Conservation (phyloP, 2,329 filamentous ascomycete genomes). For the Aotearoamyces nothofagi region DNA sequence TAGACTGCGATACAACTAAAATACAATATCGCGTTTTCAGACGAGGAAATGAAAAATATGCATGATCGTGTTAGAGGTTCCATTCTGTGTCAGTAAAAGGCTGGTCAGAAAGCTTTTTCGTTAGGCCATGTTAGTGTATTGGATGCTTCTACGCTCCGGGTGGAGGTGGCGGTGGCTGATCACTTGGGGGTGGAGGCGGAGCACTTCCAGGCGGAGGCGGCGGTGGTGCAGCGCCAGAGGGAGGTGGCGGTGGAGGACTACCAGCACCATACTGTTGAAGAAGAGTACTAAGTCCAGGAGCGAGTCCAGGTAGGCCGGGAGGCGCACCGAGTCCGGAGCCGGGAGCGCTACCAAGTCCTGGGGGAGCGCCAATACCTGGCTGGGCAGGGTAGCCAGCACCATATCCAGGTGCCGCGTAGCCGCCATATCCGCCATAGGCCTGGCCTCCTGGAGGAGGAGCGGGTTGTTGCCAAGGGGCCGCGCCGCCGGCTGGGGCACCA, state of each 20-base stretch:
- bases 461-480: conserved; percentile 28
- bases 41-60: too few relatives aligned
- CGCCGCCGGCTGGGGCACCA: conserved; percentile 26
- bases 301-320: conserved; percentile 33
- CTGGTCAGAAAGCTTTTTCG: too few relatives aligned
- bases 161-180: conserved; percentile 46
- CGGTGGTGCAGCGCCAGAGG: conserved; percentile 43
- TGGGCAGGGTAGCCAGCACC: conserved; percentile 24
- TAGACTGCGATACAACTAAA: too few relatives aligned
- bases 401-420: conserved; percentile 28
- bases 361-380: conserved; percentile 33
- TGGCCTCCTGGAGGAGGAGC: conserved; percentile 23
- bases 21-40: too few relatives aligned
- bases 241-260: conserved; percentile 33
- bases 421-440: conserved; percentile 40
- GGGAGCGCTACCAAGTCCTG: conserved; percentile 31
- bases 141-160: conserved; percentile 21
- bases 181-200: conserved; percentile 42
- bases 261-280: conserved; percentile 46
- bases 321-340: conserved; percentile 27
- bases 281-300: conserved; percentile 45
- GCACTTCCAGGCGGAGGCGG: conserved; percentile 46
- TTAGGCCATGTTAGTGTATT: conserved; percentile 1
- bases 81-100: neutral
- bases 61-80: too few relatives aligned